A percentile compares a stretch with the other conserved stretches of the same genome.
phyloP scores from a whole-genome alignment of 257 asterid species.

The Thymus mandschuricus region DNA sequence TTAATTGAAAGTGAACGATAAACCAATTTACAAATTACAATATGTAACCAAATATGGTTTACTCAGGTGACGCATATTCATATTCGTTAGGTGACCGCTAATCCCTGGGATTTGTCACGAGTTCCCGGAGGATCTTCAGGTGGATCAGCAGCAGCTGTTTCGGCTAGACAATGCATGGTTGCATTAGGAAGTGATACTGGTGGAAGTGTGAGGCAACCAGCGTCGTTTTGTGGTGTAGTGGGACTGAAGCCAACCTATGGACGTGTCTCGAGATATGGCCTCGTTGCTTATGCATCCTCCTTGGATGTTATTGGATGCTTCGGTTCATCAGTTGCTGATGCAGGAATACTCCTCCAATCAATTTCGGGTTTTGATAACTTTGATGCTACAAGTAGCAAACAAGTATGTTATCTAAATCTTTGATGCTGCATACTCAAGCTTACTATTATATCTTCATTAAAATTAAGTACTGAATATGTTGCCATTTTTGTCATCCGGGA shows the following conservation, averaged over 20 bases:
- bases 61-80: slow-evolving; percentile 83
- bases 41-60: slow-evolving; percentile 56
- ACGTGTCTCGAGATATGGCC: slow-evolving; percentile 98
- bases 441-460: not conserved
- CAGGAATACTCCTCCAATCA: slow-evolving; percentile 77
- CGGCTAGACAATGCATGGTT: slow-evolving; percentile 95
- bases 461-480: not conserved
- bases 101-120: slow-evolving; percentile 97
- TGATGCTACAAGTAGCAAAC: slow-evolving; percentile 90
- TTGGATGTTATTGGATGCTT: slow-evolving; percentile 97
- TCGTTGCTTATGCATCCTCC: slow-evolving; percentile 96
- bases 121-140: slow-evolving; percentile 99
- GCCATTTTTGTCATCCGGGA: not conserved
- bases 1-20: slow-evolving; percentile 13
- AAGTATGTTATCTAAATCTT: slow-evolving; percentile 42
- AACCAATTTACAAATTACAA: slow-evolving; percentile 20
- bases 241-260: slow-evolving; percentile 98
- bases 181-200: slow-evolving; percentile 98
- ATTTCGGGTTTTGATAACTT: slow-evolving; percentile 86
- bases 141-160: slow-evolving; percentile 97
- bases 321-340: slow-evolving; percentile 97
- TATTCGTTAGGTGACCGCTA: slow-evolving; percentile 92
- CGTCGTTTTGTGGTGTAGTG: slow-evolving; percentile 96
- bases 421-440: slow-evolving; percentile 18
- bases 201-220: slow-evolving; percentile 99